Evolutionary conservation across 306 rosid species (phyloP).

Genomic region (Citrullus colocynthis): DNA sequence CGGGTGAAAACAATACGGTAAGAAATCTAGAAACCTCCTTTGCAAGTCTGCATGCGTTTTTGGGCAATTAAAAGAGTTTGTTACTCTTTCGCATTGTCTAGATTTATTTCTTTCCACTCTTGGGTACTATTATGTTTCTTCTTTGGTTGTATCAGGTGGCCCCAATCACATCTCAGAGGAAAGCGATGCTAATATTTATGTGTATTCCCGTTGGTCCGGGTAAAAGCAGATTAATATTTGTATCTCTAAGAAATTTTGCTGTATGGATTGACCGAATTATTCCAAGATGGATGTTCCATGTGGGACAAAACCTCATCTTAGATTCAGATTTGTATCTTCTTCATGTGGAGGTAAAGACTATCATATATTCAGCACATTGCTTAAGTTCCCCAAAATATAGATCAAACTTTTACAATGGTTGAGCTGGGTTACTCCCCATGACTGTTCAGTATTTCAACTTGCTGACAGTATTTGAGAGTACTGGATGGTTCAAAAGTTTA

Average conservation of each 20-base stretch:
- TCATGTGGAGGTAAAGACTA: constrained; percentile 61
- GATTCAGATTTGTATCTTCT: constrained; percentile 93
- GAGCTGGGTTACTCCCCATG: neutral
- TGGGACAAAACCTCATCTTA: constrained; percentile 66
- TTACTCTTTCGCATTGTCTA: neutral
- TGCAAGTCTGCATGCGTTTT: neutral
- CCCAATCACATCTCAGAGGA: constrained; percentile 12
- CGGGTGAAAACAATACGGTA: neutral
- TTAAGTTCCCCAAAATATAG: neutral
- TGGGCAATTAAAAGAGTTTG: neutral
- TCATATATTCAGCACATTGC: neutral
- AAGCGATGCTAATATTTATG: constrained; percentile 38
- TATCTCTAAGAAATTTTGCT: constrained; percentile 77
- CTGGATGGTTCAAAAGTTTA: neutral
- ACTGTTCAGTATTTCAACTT: neutral
- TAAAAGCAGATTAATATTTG: constrained; percentile 81
- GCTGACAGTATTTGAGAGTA: neutral
- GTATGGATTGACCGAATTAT: constrained; percentile 55
- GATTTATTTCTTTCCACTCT: neutral
- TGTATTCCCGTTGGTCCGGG: constrained; percentile 93
- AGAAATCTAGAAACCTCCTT: neutral
- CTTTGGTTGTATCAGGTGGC: constrained; percentile 33
- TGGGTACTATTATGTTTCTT: neutral
- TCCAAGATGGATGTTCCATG: constrained; percentile 84
- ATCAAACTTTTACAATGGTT: neutral